Conservation (phyloP, 2,329 filamentous ascomycete species). For the Claviceps africana region DNA sequence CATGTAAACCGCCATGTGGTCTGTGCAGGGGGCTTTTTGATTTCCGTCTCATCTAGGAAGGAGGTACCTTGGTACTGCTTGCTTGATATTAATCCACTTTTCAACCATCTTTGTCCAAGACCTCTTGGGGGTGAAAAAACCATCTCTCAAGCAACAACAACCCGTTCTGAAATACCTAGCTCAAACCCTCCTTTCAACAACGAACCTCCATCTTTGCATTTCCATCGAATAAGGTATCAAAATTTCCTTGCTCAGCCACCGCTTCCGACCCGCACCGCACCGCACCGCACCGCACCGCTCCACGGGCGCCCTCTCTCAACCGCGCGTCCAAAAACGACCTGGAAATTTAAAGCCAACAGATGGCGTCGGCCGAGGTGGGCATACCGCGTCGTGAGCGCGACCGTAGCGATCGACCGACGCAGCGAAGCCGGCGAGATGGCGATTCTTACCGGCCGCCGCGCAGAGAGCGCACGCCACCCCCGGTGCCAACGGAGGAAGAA, state of each 20-base stretch:
- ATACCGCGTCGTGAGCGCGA: constrained; percentile 25
- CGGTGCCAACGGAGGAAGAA: constrained; percentile 54
- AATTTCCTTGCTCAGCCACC: not conserved
- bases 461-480: constrained; percentile 19
- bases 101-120: not conserved
- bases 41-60: no score
- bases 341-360: constrained; percentile 11
- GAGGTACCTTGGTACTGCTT: not conserved
- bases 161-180: not conserved
- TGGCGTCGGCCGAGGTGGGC: constrained; percentile 32
- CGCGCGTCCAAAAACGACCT: not conserved
- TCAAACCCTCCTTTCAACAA: not conserved
- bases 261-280: not conserved
- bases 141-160: not conserved
- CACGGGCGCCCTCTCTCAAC: not conserved
- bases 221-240: not conserved
- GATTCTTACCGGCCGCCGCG: constrained; percentile 36
- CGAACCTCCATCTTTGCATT: not conserved
- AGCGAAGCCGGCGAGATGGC: constrained; percentile 24
- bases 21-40: not conserved
- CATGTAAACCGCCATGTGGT: not conserved
- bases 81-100: not conserved
- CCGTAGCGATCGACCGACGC: constrained; percentile 10
- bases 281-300: not conserved
- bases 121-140: not conserved